phyloP scores from a whole-genome alignment of 176 grass and related monocot genomes.

The Puya raimondii region DNA sequence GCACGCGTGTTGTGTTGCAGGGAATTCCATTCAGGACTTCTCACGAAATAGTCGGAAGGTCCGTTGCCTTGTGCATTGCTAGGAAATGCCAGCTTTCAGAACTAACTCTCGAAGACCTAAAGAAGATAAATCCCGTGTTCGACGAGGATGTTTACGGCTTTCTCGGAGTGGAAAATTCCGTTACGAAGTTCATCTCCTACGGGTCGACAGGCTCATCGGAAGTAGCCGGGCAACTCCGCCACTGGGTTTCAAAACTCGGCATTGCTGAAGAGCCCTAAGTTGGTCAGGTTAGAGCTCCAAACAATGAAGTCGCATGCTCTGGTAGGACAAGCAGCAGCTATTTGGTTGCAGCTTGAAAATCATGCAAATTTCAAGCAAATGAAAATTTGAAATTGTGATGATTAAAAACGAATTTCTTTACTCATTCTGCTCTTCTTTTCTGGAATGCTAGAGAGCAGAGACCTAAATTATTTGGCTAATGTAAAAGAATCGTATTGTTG shows the following conservation, averaged over 20 bases:
- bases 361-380: too few relatives aligned
- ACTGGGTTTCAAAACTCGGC: slow-evolving; percentile 51
- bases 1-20: slow-evolving; percentile 16
- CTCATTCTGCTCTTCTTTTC: too few relatives aligned
- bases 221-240: slow-evolving; percentile 64
- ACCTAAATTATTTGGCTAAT: too few relatives aligned
- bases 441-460: too few relatives aligned
- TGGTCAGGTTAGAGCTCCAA: neutral
- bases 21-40: slow-evolving; percentile 86
- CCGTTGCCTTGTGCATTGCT: slow-evolving; percentile 64
- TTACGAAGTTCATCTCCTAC: slow-evolving; percentile 87
- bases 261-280: slow-evolving; percentile 18
- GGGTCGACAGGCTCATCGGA: slow-evolving; percentile 74
- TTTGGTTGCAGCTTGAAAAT: too few relatives aligned
- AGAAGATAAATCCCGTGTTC: slow-evolving; percentile 56
- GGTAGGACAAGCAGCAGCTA: too few relatives aligned
- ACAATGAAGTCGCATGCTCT: slow-evolving; percentile 8
- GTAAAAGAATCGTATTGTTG: too few relatives aligned
- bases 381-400: too few relatives aligned
- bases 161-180: slow-evolving; percentile 73
- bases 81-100: slow-evolving; percentile 75
- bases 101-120: slow-evolving; percentile 58
- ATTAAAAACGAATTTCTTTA: too few relatives aligned
- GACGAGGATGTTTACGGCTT: slow-evolving; percentile 67
- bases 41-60: slow-evolving; percentile 86